phyloP scores from a whole-genome alignment of 1,139 yeast species.

The Sugiyamaella neomexicana region DNA sequence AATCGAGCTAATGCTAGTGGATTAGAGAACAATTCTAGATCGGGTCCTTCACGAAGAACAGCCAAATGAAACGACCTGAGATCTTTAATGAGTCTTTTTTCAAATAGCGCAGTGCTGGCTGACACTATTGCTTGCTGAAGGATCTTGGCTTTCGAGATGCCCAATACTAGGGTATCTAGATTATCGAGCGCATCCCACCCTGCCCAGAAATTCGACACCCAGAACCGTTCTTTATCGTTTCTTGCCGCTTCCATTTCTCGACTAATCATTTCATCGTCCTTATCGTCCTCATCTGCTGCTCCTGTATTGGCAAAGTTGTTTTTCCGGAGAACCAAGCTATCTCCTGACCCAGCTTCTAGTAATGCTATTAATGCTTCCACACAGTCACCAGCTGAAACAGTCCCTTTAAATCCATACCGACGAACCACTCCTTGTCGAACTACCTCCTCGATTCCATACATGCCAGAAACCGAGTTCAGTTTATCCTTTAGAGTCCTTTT shows the following conservation, averaged over 20 bases:
- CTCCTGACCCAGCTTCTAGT: slow-evolving; percentile 52
- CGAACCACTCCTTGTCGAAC: slow-evolving; percentile 84
- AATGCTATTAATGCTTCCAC: slow-evolving; percentile 86
- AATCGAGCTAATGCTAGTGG: slow-evolving; percentile 82
- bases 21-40: slow-evolving; percentile 71
- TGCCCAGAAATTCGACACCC: slow-evolving; percentile 91
- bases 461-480: slow-evolving; percentile 66
- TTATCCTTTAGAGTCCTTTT: slow-evolving; percentile 72
- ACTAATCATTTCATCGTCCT: not conserved
- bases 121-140: slow-evolving; percentile 84
- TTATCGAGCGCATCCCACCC: slow-evolving; percentile 89
- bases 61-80: slow-evolving; percentile 80
- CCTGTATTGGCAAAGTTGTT: slow-evolving; percentile 15
- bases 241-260: slow-evolving; percentile 9
- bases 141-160: slow-evolving; percentile 74
- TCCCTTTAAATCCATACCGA: slow-evolving; percentile 83
- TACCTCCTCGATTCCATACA: slow-evolving; percentile 81
- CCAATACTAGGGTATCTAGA: slow-evolving; percentile 62
- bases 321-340: slow-evolving; percentile 10
- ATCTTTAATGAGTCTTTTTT: slow-evolving; percentile 75
- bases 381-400: slow-evolving; percentile 88
- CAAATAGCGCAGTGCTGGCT: slow-evolving; percentile 86
- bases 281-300: slow-evolving; percentile 28
- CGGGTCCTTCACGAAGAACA: slow-evolving; percentile 88
- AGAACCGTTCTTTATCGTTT: slow-evolving; percentile 34